These are phyloP conservation scores for Xylaria castorea DNA, from an alignment of 495 filamentous ascomycete genomes.

Conservation along the genomic window DNA sequence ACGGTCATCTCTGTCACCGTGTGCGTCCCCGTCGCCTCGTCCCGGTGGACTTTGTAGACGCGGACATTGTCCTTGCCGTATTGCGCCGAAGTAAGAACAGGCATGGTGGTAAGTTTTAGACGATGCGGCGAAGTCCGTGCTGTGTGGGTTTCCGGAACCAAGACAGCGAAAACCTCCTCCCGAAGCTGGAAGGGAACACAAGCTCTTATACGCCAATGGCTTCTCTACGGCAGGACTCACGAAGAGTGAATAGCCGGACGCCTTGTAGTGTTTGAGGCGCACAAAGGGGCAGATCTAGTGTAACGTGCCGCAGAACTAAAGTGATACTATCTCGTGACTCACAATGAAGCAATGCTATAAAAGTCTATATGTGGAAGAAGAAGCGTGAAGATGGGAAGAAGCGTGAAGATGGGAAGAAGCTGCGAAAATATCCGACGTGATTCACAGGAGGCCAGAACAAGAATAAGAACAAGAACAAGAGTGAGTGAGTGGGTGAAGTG, in stretches of 20 bases:
- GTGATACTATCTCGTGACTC: neutral
- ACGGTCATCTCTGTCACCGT: slow-evolving; percentile 95
- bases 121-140: slow-evolving; percentile 10
- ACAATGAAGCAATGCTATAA: slow-evolving; percentile 8
- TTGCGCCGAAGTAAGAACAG: slow-evolving; percentile 72
- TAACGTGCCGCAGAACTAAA: slow-evolving; percentile 17
- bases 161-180: neutral
- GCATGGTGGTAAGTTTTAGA: slow-evolving; percentile 47
- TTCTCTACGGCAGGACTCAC: slow-evolving; percentile 1
- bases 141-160: slow-evolving; percentile 1
- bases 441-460: slow-evolving; percentile 1
- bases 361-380: slow-evolving; percentile 13
- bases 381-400: neutral
- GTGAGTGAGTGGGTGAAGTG: neutral
- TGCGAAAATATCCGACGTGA: neutral
- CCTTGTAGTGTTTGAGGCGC: neutral
- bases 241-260: slow-evolving; percentile 1
- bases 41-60: slow-evolving; percentile 88
- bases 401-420: too few species aligned
- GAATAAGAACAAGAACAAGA: neutral
- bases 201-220: slow-evolving; percentile 21
- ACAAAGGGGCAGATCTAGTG: slow-evolving; percentile 17
- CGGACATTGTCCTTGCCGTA: slow-evolving; percentile 99
- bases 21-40: slow-evolving; percentile 76
- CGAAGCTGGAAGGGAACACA: neutral